Percentiles rank a stretch among this genome's conserved stretches.
phyloP scores from a whole-genome alignment of 2,329 filamentous ascomycete species.

The Sarocladium oryzae region DNA sequence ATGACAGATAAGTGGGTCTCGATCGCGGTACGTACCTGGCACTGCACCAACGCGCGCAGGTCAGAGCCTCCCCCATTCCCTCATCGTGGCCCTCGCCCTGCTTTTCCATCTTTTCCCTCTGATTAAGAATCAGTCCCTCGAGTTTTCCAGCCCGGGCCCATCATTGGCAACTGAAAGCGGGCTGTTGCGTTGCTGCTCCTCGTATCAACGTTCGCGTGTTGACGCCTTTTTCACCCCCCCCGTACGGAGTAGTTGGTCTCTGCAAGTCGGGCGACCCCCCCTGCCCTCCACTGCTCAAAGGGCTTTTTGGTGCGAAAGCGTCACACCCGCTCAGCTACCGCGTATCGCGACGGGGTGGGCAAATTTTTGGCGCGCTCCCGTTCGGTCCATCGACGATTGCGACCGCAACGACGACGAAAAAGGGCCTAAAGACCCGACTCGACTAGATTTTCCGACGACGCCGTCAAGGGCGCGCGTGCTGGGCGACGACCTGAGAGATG shows the following conservation, averaged over 20 bases:
- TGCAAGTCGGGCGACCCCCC: neutral
- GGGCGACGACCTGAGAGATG: conserved; percentile 21
- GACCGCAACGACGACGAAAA: conserved; percentile 1
- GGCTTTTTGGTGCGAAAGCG: conserved; percentile 4
- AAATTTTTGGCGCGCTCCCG: neutral
- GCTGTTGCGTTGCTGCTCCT: conserved; percentile 1
- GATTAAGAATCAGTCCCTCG: neutral
- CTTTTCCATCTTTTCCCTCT: conserved; percentile 8
- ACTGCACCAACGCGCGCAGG: conserved; percentile 7
- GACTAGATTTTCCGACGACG: neutral
- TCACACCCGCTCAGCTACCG: conserved; percentile 18
- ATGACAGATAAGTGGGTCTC: conserved; percentile 3
- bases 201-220: neutral
- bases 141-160: neutral
- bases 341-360: conserved; percentile 30
- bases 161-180: neutral
- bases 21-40: conserved; percentile 7
- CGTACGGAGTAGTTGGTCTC: conserved; percentile 2
- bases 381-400: neutral
- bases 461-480: neutral
- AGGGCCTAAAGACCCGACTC: neutral
- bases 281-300: conserved; percentile 6
- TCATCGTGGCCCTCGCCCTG: conserved; percentile 5
- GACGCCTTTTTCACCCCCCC: conserved; percentile 4
- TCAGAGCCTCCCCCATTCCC: conserved; percentile 8